These are phyloP conservation scores for Vitis hybrid DNA, from an alignment of 177 flowering plant species.

Conservation along the genomic window DNA sequence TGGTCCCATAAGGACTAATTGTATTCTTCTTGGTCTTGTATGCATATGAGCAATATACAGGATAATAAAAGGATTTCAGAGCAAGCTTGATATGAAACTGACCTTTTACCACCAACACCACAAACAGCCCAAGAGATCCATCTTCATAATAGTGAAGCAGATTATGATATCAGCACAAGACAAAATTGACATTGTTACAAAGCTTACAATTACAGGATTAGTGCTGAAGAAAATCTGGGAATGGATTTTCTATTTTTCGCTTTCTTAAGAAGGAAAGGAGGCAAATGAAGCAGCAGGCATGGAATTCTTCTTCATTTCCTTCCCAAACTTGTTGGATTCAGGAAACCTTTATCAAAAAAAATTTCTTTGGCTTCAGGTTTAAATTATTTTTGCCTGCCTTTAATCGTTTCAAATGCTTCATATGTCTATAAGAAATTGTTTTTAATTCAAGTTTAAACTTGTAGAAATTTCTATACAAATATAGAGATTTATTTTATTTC, in stretches of 20 bases:
- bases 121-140: constrained; percentile 85
- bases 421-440: too few relatives aligned
- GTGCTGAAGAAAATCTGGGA: neutral
- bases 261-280: neutral
- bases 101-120: constrained; percentile 99
- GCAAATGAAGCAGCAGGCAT: constrained; percentile 42
- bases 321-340: constrained; percentile 62
- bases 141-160: constrained; percentile 92
- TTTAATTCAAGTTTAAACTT: too few relatives aligned
- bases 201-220: neutral
- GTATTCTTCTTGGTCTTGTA: too few relatives aligned
- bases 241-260: too few relatives aligned
- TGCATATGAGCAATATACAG: too few relatives aligned
- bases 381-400: too few relatives aligned
- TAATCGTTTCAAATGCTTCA: too few relatives aligned
- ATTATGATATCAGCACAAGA: neutral
- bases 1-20: too few relatives aligned
- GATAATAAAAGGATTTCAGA: neutral
- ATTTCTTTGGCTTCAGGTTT: neutral
- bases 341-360: too few relatives aligned
- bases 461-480: too few relatives aligned
- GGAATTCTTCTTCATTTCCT: constrained; percentile 84
- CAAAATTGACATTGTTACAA: neutral
- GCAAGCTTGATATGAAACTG: constrained; percentile 20
- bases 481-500: neutral